Percentiles rank a stretch among this genome's conserved stretches.
Conservation (phyloP, 371 early-diverging fungal species). For the Capillidium rhysosporum region DNA sequence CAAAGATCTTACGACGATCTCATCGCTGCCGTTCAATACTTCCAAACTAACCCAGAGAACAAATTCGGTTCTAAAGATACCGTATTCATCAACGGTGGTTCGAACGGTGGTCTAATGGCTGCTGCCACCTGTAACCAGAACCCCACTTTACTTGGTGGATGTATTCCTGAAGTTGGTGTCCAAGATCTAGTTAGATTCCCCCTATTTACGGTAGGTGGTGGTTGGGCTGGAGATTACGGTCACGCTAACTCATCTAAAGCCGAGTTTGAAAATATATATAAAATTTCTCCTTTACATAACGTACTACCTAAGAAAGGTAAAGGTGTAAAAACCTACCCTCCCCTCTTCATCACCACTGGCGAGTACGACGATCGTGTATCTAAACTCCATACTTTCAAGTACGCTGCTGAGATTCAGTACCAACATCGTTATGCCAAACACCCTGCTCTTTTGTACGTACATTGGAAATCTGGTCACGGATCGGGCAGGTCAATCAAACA, state of each 20-base stretch:
- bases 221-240: conserved; percentile 26
- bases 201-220: conserved; percentile 29
- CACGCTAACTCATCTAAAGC: conserved; percentile 16
- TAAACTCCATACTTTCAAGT: conserved; percentile 32
- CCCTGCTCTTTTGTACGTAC: conserved; percentile 11
- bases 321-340: conserved; percentile 14
- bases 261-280: conserved; percentile 18
- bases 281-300: conserved; percentile 42
- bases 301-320: conserved; percentile 12
- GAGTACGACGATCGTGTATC: conserved; percentile 27
- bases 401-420: conserved; percentile 33
- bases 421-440: conserved; percentile 13
- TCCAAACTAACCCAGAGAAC: conserved; percentile 12
- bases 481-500: not conserved
- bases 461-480: not conserved
- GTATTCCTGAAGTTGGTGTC: conserved; percentile 24
- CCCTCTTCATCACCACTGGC: conserved; percentile 19
- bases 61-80: conserved; percentile 9
- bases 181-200: conserved; percentile 29
- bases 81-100: conserved; percentile 43
- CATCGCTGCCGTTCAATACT: conserved; percentile 16
- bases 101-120: conserved; percentile 42
- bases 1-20: conserved; percentile 28
- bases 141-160: conserved; percentile 27
- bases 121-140: conserved; percentile 12